These are phyloP conservation scores for Eucalyptus curtisii DNA, from an alignment of 345 rosid genomes.

Conservation along the genomic window DNA sequence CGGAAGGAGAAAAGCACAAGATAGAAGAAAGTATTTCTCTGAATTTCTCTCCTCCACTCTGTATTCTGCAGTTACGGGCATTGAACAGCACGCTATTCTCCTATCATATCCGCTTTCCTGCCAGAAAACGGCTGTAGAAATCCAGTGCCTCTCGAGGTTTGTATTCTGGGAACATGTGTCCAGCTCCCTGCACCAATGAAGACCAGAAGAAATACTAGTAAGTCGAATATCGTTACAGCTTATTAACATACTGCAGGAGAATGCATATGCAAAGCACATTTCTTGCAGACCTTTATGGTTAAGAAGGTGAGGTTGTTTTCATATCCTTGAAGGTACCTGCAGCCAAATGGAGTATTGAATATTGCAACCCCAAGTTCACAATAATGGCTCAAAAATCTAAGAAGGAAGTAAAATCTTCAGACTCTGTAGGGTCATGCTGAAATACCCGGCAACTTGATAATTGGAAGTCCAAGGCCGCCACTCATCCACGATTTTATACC, in stretches of 20 bases:
- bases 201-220: not conserved
- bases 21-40: not conserved
- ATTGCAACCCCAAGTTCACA: not conserved
- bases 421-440: not conserved
- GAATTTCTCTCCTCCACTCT: not conserved
- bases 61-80: not conserved
- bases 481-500: constrained; percentile 57
- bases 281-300: constrained; percentile 51
- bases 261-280: no score
- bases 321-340: constrained; percentile 36
- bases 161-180: constrained; percentile 86
- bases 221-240: not conserved
- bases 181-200: constrained; percentile 56
- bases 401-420: not conserved
- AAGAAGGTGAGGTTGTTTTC: constrained; percentile 70
- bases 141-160: constrained; percentile 71
- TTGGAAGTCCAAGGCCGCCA: constrained; percentile 82
- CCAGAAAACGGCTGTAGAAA: constrained; percentile 68
- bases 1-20: not conserved
- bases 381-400: not conserved
- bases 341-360: not conserved
- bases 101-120: constrained; percentile 31
- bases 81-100: not conserved
- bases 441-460: constrained; percentile 71
- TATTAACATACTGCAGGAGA: not conserved